These are phyloP conservation scores for Penicillium dipodomyicola DNA, from an alignment of 495 filamentous ascomycete genomes.

Conservation along the genomic window DNA sequence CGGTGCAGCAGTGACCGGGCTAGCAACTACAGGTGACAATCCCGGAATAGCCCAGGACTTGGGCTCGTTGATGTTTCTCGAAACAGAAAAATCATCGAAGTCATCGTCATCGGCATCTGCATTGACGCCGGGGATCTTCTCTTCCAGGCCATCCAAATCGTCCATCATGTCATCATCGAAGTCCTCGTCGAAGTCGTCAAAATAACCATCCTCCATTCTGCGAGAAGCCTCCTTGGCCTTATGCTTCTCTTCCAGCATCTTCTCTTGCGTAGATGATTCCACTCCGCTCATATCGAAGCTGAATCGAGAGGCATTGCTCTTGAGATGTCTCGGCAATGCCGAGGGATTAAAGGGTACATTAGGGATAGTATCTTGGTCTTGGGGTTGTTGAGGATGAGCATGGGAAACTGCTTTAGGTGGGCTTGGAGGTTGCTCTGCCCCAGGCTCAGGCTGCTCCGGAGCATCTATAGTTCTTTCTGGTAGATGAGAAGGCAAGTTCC, in stretches of 20 bases:
- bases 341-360: constrained; percentile 40
- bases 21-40: constrained; percentile 40
- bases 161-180: constrained; percentile 68
- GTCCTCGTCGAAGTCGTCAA: constrained; percentile 55
- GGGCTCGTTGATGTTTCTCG: constrained; percentile 29
- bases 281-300: constrained; percentile 83
- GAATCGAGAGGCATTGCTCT: constrained; percentile 83
- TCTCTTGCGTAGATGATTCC: constrained; percentile 77
- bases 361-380: constrained; percentile 39
- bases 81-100: constrained; percentile 27
- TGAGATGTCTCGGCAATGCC: constrained; percentile 68
- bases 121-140: constrained; percentile 73
- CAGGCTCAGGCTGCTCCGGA: constrained; percentile 10
- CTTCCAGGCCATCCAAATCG: constrained; percentile 71
- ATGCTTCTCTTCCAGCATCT: constrained; percentile 80
- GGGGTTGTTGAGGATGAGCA: constrained; percentile 14
- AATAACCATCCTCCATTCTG: constrained; percentile 44
- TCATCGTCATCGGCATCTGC: constrained; percentile 59
- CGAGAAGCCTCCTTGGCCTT: constrained; percentile 62
- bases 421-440: constrained; percentile 4
- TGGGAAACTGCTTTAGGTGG: constrained; percentile 7
- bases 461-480: constrained; percentile 26
- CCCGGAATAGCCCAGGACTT: constrained; percentile 40
- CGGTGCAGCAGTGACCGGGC: constrained; percentile 31
- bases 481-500: constrained; percentile 46